Evolutionary conservation across 1,284 basidiomycete species (phyloP).

Genomic region (Rugiboletus extremiorientalis): DNA sequence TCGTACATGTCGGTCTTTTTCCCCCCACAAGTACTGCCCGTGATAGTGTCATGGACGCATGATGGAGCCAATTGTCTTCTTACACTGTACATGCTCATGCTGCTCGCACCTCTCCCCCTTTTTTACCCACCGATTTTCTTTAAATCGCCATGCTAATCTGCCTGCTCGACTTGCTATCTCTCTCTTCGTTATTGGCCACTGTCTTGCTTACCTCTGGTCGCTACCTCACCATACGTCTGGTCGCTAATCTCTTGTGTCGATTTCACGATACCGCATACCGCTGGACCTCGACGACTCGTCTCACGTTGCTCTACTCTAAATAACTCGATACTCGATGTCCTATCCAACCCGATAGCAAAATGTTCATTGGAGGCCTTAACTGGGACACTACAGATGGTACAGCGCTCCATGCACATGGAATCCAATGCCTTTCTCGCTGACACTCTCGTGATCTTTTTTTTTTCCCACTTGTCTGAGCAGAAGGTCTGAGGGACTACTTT

Average conservation of each 20-base stretch:
- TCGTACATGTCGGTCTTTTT: slow-evolving; percentile 12
- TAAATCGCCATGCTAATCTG: slow-evolving; percentile 31
- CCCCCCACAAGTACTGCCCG: slow-evolving; percentile 11
- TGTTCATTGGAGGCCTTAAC: slow-evolving; percentile 97
- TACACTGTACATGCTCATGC: slow-evolving; percentile 25
- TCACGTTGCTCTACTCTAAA: slow-evolving; percentile 33
- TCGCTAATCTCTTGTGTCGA: slow-evolving; percentile 36
- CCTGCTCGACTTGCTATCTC: slow-evolving; percentile 30
- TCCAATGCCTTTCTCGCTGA: slow-evolving; percentile 41
- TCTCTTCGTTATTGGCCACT: slow-evolving; percentile 38
- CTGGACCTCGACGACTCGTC: slow-evolving; percentile 31
- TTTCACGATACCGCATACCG: slow-evolving; percentile 38
- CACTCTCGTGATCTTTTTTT: slow-evolving; percentile 28
- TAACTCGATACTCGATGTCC: slow-evolving; percentile 35
- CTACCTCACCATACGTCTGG: slow-evolving; percentile 37
- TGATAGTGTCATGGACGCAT: slow-evolving; percentile 31
- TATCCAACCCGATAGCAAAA: slow-evolving; percentile 74
- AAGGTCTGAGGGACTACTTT: slow-evolving; percentile 72
- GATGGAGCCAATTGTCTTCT: slow-evolving; percentile 11
- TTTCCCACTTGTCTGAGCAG: slow-evolving; percentile 40
- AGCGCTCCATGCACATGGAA: slow-evolving; percentile 41
- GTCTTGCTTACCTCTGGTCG: slow-evolving; percentile 38
- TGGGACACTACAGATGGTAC: slow-evolving; percentile 98
- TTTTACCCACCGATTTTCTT: slow-evolving; percentile 25
- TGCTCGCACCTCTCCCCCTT: slow-evolving; percentile 11